Evolutionary conservation across 352 stramenopile genomes (phyloP), one percentile per base, ranked within the genome.

Genomic region (Phytophthora tentaculata): DNA sequence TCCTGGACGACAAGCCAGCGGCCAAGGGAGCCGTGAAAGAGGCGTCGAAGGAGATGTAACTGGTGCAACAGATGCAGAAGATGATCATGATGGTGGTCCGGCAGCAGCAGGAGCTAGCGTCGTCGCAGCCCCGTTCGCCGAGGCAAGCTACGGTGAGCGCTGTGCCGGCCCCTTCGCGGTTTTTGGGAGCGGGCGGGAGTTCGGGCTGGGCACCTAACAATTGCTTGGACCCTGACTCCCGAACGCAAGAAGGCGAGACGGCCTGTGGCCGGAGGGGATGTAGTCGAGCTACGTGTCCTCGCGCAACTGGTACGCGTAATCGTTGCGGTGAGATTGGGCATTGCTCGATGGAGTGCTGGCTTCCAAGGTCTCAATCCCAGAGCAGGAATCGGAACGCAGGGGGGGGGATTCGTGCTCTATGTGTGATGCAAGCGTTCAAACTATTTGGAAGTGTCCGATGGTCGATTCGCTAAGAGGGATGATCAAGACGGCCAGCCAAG

Each of bases 241-340:
- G n/a, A n/a, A n/a, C n/a, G n/a, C n/a, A n/a, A n/a, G n/a, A n/a
- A n/a, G n/a, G n/a, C n/a, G n/a, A 52, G 16, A 52, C 22, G 2
- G 55, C 45, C 5, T 61, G 55, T 45, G 55, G 41, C 16, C 41
- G 41, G 9, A 50, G 5, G 10, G 29, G 28, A 0, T 22, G 43
- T 12, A 43, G 55, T 23, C 22, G 55, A 14, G 7, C 9, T 5
- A 61, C 55, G 8, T 44, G 39, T 16, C 55, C 55, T 61, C n/a
- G n/a, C n/a, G n/a, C n/a, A n/a, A n/a, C n/a, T n/a, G n/a, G n/a
- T n/a, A n/a, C n/a, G n/a, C n/a, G 41, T 17, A 53, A 61, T 28
- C 19, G 12, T 4, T 52, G 55, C 44, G 23, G 24, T 2, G 22
- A 45, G 1, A 0, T 35, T 0, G 55, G 41, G 0, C 39, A 53